Percentiles rank a stretch among this genome's conserved stretches.
Evolutionary conservation across 2,329 filamentous ascomycete genomes (phyloP).

Genomic region (Cordyceps tenuipes): DNA sequence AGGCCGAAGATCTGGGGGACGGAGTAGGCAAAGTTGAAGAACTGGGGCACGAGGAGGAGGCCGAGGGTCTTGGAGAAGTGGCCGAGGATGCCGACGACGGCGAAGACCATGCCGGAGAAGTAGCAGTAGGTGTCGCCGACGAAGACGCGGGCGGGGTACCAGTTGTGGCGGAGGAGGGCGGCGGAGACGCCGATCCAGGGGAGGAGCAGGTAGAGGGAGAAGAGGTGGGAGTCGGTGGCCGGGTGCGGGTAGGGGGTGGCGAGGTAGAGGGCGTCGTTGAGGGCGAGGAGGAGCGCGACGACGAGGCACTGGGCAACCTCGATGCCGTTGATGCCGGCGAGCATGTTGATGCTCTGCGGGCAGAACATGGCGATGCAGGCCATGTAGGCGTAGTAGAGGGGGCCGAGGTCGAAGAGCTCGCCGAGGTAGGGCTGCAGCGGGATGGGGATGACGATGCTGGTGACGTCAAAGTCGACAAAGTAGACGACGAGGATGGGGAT

Average conservation of each 20-base stretch:
- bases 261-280: conserved; percentile 87
- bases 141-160: conserved; percentile 91
- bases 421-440: conserved; percentile 79
- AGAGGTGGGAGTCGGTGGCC: conserved; percentile 89
- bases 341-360: conserved; percentile 97
- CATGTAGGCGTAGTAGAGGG: conserved; percentile 95
- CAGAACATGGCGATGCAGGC: conserved; percentile 93
- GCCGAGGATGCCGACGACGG: conserved; percentile 89
- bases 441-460: conserved; percentile 83
- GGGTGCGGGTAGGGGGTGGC: conserved; percentile 79
- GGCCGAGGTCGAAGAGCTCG: conserved; percentile 71
- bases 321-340: conserved; percentile 98
- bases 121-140: conserved; percentile 99
- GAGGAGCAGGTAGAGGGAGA: conserved; percentile 88
- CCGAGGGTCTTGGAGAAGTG: conserved; percentile 97
- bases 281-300: conserved; percentile 71
- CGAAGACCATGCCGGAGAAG: conserved; percentile 98
- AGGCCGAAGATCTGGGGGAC: conserved; percentile 83
- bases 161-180: conserved; percentile 84
- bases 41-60: conserved; percentile 83
- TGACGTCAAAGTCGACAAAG: conserved; percentile 97
- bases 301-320: conserved; percentile 92
- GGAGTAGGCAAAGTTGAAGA: conserved; percentile 95
- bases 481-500: conserved; percentile 94
- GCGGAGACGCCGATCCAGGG: conserved; percentile 90